Base-by-base conservation (phyloP, 2,329 filamentous ascomycete genomes). In the Zymoseptoria ardabiliae region DNA sequence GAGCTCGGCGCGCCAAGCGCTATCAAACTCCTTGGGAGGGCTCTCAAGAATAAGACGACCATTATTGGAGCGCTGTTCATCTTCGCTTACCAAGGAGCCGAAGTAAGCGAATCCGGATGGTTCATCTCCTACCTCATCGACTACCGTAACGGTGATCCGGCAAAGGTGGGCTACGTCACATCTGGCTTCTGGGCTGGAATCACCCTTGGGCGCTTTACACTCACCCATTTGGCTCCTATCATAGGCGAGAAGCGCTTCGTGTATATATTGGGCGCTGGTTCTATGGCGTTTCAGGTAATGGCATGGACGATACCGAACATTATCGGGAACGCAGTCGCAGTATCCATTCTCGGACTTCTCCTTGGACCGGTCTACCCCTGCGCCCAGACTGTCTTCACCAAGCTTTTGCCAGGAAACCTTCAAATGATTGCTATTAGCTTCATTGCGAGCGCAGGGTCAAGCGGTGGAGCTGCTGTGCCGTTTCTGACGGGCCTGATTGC, bases 21-120 rank as follows among this genome's bases (percentile, higher is more conserved):
- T 76, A 77, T 61, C 71, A 82, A 70, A 74, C 77, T 73, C 68
- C 79, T 76, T 71, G 82, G 75, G 58, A 71, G 76, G 55, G 79
- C 82, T 2, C 66, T 85, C 30, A 75, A 75, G 59, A 81, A 79
- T 65, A 76, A 74, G 30, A 80, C 85, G 4, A 89, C 91, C 0
- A 74, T 94, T 1, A 79, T 94, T 0, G 89, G 89, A 2, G 87
- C 90, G 0, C 72, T 90, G 9, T 94, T 94, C 77, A 89, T 94
- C 72, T 94, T 95, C 72, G 84, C 86, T 23, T 95, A 96, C 72
- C 89, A 94, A 73, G 90, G 90, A 35, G 87, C 88, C 41, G 90
- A 95, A 74, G 90, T 95, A 17, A 86, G 86, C 13, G 89, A 93
- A 64, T 90, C 87, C 0, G 90, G 90, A 56, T 95, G 90, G 91